Evolutionary conservation across 371 early-diverging fungal genomes (phyloP), one percentile per base, ranked within the genome.

Genomic region (Aphelidium insulamus): DNA sequence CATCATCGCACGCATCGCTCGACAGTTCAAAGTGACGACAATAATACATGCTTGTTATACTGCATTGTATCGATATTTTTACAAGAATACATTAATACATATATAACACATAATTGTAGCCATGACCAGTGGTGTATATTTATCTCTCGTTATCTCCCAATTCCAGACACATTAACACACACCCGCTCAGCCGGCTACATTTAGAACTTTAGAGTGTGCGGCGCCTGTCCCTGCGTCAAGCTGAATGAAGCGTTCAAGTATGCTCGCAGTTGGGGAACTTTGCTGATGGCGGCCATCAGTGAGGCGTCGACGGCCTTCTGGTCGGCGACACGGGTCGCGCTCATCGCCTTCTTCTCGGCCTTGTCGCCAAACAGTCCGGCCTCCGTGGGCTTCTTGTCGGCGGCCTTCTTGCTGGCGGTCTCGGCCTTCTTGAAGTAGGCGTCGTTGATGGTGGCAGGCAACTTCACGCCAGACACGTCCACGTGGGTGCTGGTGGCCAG

Each of bases 401-500:
- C 59, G 33, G 62, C 69, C 52, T 66, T 62, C 44, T 55, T 56
- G 56, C 71, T 73, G 54, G 60, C 59, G 25, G 52, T 63, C 64
- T 72, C 59, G 52, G 65, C 68, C 50, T 62, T 59, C 56, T 76
- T 72, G 68, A 94, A 94, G 77, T 82, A 84, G 38, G 67, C 73
- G 59, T 94, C 95, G 66, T 69, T 67, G 59, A 87, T 62, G 68
- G 80, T 72, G 38, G 59, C 77, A 50, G 69, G 66, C 41, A 82
- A 69, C 59, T 68, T 62, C 54, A 76, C 65, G 35, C 48, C 55
- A 36, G 77, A 58, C 36, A 94, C 43, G 52, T 92, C 86, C 24
- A 95, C 50, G 70, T 85, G 85, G 66, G 94, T 86, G 49, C 91
- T 84, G 53, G 94, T 95, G 48, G 94, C 90, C 53, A 92, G 78